These are phyloP conservation scores for Penicillium brasilianum DNA, from an alignment of 2,329 filamentous ascomycete species.

Conservation along the genomic window DNA sequence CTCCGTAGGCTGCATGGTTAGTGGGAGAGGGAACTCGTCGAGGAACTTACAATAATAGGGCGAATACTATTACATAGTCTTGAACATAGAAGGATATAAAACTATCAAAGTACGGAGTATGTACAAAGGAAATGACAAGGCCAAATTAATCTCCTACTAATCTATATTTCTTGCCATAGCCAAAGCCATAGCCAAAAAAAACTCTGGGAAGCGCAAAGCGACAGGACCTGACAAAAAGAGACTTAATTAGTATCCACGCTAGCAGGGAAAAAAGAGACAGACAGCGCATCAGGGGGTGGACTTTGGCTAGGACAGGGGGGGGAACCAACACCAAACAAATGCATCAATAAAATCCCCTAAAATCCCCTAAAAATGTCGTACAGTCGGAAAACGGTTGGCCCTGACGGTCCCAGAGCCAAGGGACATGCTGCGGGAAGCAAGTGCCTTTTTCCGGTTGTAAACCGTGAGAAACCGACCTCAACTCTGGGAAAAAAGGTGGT, in stretches of 20 bases:
- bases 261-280: not conserved
- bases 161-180: not conserved
- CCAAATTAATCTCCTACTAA: not conserved
- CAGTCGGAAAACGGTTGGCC: conserved; percentile 25
- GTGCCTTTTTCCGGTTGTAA: conserved; percentile 25
- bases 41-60: not conserved
- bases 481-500: no score
- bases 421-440: conserved; percentile 25
- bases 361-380: not conserved
- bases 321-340: not conserved
- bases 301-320: no score
- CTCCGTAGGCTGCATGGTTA: conserved; percentile 5
- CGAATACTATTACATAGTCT: not conserved
- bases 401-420: conserved; percentile 33
- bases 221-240: not conserved
- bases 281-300: conserved; percentile 7
- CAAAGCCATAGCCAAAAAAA: no score
- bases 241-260: not conserved
- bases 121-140: no score
- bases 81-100: not conserved
- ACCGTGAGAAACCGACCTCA: conserved; percentile 9
- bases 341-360: not conserved
- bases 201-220: not conserved
- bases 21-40: not conserved
- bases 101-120: not conserved